A percentile compares a stretch with the other conserved stretches of the same genome.
These are phyloP conservation scores for Quillaja saponaria DNA, from an alignment of 306 rosid species.

Conservation along the genomic window DNA sequence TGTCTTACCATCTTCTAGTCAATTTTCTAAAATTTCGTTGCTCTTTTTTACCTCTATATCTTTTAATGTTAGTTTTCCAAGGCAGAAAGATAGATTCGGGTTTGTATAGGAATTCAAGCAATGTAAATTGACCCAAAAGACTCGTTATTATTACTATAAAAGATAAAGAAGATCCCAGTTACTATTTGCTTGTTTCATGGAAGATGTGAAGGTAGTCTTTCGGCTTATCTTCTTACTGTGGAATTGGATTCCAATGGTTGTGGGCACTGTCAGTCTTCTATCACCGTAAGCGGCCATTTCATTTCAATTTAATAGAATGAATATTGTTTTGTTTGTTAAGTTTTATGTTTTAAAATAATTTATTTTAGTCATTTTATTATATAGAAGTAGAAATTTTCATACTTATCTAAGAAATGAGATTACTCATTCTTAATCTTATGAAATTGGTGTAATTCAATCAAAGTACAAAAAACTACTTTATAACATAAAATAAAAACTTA, in stretches of 20 bases:
- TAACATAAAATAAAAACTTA: too few species aligned
- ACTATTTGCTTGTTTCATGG: slow-evolving; percentile 34
- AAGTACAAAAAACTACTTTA: too few species aligned
- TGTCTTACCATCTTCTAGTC: slow-evolving; percentile 35
- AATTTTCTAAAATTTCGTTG: slow-evolving; percentile 5
- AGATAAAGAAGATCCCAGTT: slow-evolving; percentile 25
- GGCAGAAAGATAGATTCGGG: slow-evolving; percentile 30
- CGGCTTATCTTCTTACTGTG: slow-evolving; percentile 43
- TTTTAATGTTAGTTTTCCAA: slow-evolving; percentile 25
- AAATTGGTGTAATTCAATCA: too few species aligned
- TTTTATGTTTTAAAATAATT: too few species aligned
- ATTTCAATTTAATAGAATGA: too few species aligned
- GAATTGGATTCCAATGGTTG: slow-evolving; percentile 33
- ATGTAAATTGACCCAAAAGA: neutral
- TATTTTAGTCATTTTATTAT: too few species aligned
- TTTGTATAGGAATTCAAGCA: slow-evolving; percentile 16
- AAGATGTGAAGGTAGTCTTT: slow-evolving; percentile 32
- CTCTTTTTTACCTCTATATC: slow-evolving; percentile 10
- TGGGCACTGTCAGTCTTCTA: slow-evolving; percentile 61
- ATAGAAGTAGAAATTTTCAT: too few species aligned
- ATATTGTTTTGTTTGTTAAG: too few species aligned
- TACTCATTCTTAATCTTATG: too few species aligned
- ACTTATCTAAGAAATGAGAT: too few species aligned
- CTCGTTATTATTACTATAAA: neutral
- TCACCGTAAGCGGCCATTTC: too few species aligned